These are phyloP conservation scores for Diphasiastrum complanatum DNA, from an alignment of 83 land plant species.

Conservation along the genomic window DNA sequence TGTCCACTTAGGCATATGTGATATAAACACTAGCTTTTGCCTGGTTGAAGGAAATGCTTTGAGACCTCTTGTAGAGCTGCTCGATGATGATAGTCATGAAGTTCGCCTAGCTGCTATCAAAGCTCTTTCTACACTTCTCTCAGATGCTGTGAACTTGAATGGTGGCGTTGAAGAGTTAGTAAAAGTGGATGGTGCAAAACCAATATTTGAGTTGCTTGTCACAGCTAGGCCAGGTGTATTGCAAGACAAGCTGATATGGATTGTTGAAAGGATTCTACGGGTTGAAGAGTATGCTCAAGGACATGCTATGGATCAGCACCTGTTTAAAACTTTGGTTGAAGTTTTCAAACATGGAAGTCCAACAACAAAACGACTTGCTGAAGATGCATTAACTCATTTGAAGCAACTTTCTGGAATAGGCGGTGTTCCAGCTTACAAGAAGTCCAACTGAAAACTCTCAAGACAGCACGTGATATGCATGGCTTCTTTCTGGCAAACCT, in stretches of 20 bases:
- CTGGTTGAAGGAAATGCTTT: constrained; percentile 9
- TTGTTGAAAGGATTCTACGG: constrained; percentile 21
- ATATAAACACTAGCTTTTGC: constrained; percentile 13
- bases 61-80: constrained; percentile 4
- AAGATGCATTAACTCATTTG: constrained; percentile 21
- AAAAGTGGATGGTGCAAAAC: constrained; percentile 9
- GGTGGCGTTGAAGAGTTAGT: constrained; percentile 23
- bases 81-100: constrained; percentile 17
- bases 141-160: constrained; percentile 3
- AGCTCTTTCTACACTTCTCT: constrained; percentile 19
- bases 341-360: constrained; percentile 19
- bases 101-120: constrained; percentile 14
- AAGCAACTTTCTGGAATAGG: constrained; percentile 9
- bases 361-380: constrained; percentile 12
- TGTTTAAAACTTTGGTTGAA: constrained; percentile 20
- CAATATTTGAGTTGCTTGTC: constrained; percentile 9
- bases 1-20: constrained; percentile 16
- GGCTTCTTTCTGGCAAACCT: too few species aligned
- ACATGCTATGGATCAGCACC: constrained; percentile 15
- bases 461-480: too few species aligned
- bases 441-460: too few species aligned
- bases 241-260: constrained; percentile 19
- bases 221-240: constrained; percentile 6
- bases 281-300: constrained; percentile 19
- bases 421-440: too few species aligned